A percentile compares a stretch with the other conserved stretches of the same genome.
These are phyloP conservation scores for Didymella arachidicola DNA, from an alignment of 2,329 filamentous ascomycete species.

Conservation along the genomic window DNA sequence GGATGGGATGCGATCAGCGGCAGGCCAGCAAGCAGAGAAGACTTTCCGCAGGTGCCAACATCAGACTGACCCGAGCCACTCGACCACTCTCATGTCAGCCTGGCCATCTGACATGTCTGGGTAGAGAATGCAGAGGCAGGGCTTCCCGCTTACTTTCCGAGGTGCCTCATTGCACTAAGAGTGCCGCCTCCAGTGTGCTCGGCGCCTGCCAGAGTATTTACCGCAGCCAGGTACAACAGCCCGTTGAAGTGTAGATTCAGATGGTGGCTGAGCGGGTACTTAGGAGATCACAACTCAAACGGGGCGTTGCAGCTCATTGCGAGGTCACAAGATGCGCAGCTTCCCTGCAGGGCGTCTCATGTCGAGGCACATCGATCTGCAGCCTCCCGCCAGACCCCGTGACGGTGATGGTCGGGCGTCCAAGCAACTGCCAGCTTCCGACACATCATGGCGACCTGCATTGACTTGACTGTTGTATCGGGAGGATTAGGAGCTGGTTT, in stretches of 20 bases:
- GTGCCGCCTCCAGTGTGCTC: slow-evolving; percentile 27
- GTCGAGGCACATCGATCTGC: slow-evolving; percentile 44
- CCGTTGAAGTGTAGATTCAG: slow-evolving; percentile 44
- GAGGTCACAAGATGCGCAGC: slow-evolving; percentile 44
- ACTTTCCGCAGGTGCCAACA: slow-evolving; percentile 40
- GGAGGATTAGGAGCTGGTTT: slow-evolving; percentile 38
- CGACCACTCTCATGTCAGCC: slow-evolving; percentile 31
- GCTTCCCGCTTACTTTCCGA: slow-evolving; percentile 36
- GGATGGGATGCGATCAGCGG: slow-evolving; percentile 21
- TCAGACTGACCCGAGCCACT: slow-evolving; percentile 35
- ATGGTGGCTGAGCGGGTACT: slow-evolving; percentile 47
- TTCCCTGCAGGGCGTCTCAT: slow-evolving; percentile 42
- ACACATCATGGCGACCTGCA: slow-evolving; percentile 48
- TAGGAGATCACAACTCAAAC: slow-evolving; percentile 37
- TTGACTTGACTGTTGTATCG: slow-evolving; percentile 41
- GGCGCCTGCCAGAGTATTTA: slow-evolving; percentile 40
- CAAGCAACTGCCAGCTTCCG: slow-evolving; percentile 38
- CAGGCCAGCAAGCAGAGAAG: slow-evolving; percentile 26
- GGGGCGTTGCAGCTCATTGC: slow-evolving; percentile 34
- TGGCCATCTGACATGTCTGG: slow-evolving; percentile 45
- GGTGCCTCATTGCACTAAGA: slow-evolving; percentile 36
- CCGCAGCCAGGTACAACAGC: slow-evolving; percentile 45
- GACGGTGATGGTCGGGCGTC: slow-evolving; percentile 39
- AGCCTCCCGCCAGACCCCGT: slow-evolving; percentile 49
- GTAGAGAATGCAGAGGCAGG: slow-evolving; percentile 37